Conservation (phyloP, 2,329 filamentous ascomycete species). For the Penicillium sp. region DNA sequence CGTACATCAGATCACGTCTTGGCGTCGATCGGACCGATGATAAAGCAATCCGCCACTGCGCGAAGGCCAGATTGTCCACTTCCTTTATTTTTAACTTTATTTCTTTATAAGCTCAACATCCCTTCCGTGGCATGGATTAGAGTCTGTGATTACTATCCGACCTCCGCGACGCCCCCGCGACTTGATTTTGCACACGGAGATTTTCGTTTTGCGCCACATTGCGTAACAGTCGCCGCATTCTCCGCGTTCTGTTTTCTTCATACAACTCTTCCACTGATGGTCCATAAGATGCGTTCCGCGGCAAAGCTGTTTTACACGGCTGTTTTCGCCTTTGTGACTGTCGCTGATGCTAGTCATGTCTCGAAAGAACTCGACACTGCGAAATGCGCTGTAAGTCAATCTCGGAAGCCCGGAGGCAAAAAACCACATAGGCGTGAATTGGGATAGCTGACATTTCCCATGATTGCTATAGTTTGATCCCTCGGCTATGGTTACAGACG, state of each 20-base stretch:
- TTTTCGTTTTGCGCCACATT: slow-evolving; percentile 7
- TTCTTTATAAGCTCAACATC: background rate
- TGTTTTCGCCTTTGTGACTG: slow-evolving; percentile 58
- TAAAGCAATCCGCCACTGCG: slow-evolving; percentile 1
- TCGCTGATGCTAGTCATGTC: slow-evolving; percentile 48
- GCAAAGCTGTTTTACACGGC: slow-evolving; percentile 61
- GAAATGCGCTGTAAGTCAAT: slow-evolving; percentile 56
- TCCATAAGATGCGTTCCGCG: slow-evolving; percentile 51
- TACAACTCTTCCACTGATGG: background rate
- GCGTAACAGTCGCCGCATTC: slow-evolving; percentile 1
- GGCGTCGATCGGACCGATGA: slow-evolving; percentile 1
- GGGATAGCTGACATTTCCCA: slow-evolving; percentile 2
- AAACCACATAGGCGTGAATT: background rate
- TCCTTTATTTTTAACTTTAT: background rate
- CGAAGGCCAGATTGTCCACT: slow-evolving; percentile 13
- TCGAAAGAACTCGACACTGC: slow-evolving; percentile 35
- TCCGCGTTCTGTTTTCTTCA: background rate
- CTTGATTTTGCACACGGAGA: background rate
- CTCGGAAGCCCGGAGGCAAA: background rate
- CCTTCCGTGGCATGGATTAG: background rate
- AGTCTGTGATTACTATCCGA: background rate
- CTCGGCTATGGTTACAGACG: slow-evolving; percentile 84
- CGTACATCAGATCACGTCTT: slow-evolving; percentile 3
- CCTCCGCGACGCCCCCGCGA: background rate
- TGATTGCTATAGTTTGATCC: slow-evolving; percentile 70